A percentile compares a stretch with the other conserved stretches of the same genome.
These are phyloP conservation scores for Psilocybe azurescens DNA, from an alignment of 768 basidiomycete genomes.

Conservation along the genomic window DNA sequence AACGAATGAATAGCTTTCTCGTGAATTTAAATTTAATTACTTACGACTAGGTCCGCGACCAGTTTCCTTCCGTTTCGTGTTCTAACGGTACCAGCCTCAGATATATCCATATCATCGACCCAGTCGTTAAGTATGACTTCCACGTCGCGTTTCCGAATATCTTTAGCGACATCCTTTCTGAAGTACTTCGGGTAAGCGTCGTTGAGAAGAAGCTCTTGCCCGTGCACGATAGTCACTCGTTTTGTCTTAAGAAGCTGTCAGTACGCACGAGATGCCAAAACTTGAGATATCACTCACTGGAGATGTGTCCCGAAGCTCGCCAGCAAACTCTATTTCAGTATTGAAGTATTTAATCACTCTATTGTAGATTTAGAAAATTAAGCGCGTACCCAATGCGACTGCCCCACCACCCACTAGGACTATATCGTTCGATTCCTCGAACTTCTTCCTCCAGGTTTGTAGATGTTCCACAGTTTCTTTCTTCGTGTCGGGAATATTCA, in stretches of 20 bases:
- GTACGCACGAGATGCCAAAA: constrained; percentile 25
- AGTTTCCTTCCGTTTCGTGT: constrained; percentile 58
- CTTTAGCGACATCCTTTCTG: constrained; percentile 50
- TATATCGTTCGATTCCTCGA: constrained; percentile 44
- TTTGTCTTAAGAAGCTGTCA: constrained; percentile 35
- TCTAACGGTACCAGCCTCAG: constrained; percentile 43
- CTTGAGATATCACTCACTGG: constrained; percentile 33
- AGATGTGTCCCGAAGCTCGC: constrained; percentile 46
- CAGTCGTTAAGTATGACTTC: constrained; percentile 57
- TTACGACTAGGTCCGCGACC: constrained; percentile 62
- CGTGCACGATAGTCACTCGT: constrained; percentile 66
- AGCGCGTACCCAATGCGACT: constrained; percentile 50
- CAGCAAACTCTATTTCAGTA: constrained; percentile 39
- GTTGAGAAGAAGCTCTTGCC: constrained; percentile 54
- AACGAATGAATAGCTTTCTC: not conserved
- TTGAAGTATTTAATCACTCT: constrained; percentile 30
- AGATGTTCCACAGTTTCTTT: constrained; percentile 31
- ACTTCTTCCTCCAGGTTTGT: constrained; percentile 35
- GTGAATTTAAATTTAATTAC: constrained; percentile 19
- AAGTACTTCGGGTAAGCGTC: constrained; percentile 57
- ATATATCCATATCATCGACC: constrained; percentile 47
- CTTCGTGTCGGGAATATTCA: constrained; percentile 46
- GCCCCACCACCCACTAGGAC: constrained; percentile 61
- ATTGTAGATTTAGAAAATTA: not conserved
- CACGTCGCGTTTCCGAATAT: constrained; percentile 49